Evolutionary conservation across 208 protist species (phyloP).

Genomic region (Leishmania tarentolae): DNA sequence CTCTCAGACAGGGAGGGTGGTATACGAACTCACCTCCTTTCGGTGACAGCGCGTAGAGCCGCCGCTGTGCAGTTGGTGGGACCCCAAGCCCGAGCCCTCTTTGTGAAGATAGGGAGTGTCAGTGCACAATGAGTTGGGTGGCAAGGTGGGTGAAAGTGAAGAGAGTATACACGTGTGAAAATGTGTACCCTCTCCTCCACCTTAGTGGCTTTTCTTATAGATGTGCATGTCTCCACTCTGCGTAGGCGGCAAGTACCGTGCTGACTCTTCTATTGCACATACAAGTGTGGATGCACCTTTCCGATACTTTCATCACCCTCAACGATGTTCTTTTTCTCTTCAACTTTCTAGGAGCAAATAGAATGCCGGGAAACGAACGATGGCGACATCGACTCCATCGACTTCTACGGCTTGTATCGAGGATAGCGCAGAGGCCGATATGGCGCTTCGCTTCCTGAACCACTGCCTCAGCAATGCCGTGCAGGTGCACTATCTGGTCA

Average conservation of each 20-base stretch:
- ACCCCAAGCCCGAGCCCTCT: background rate
- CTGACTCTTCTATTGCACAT: background rate
- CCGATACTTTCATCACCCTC: background rate
- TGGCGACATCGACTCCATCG: background rate
- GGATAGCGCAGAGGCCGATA: background rate
- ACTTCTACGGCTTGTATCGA: background rate
- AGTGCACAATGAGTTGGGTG: background rate
- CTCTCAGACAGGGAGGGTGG: background rate
- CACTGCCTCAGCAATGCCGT: slow-evolving; percentile 51
- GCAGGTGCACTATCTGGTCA: slow-evolving; percentile 66
- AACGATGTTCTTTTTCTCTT: background rate
- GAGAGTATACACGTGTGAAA: background rate
- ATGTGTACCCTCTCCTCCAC: background rate
- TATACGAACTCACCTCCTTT: background rate
- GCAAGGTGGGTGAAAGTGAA: background rate
- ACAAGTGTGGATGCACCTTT: background rate
- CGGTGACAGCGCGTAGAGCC: background rate
- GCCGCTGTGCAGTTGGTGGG: background rate
- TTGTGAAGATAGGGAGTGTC: background rate
- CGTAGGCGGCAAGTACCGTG: background rate
- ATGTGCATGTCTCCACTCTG: background rate
- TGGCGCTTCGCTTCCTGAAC: slow-evolving; percentile 57
- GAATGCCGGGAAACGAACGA: background rate
- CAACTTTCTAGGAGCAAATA: background rate
- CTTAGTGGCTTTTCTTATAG: background rate